phyloP scores from a whole-genome alignment of 768 basidiomycete species.

The Saitozyma sp. region DNA sequence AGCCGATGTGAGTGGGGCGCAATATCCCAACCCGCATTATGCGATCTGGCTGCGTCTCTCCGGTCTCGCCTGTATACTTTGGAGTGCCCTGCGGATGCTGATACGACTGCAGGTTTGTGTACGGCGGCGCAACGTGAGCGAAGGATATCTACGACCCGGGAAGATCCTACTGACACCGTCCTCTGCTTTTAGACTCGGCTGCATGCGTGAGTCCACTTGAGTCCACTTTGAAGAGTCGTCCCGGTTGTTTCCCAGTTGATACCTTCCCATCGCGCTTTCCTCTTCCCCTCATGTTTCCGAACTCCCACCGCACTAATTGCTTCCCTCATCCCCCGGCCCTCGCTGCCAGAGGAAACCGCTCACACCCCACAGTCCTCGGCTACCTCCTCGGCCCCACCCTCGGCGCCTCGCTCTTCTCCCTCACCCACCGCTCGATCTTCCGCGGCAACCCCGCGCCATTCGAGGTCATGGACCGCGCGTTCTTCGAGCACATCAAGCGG shows the following conservation, averaged over 20 bases:
- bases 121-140: constrained; percentile 50
- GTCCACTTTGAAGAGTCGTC: background rate
- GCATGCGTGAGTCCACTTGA: constrained; percentile 39
- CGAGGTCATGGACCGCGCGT: constrained; percentile 45
- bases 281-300: background rate
- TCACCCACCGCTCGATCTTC: constrained; percentile 37
- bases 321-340: background rate
- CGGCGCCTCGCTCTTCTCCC: constrained; percentile 48
- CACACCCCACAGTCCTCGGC: constrained; percentile 37
- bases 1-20: constrained; percentile 42
- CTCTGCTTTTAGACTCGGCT: constrained; percentile 26
- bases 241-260: background rate
- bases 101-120: constrained; percentile 31
- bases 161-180: constrained; percentile 1
- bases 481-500: constrained; percentile 45
- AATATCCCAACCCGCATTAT: background rate
- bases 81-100: background rate
- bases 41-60: background rate
- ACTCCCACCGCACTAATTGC: background rate
- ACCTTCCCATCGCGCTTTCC: background rate
- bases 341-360: constrained; percentile 1
- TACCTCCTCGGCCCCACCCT: constrained; percentile 50
- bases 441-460: constrained; percentile 34
- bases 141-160: background rate
- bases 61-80: background rate